Conservation (phyloP, 2,329 filamentous ascomycete species). For the Orbilia oligospora region DNA sequence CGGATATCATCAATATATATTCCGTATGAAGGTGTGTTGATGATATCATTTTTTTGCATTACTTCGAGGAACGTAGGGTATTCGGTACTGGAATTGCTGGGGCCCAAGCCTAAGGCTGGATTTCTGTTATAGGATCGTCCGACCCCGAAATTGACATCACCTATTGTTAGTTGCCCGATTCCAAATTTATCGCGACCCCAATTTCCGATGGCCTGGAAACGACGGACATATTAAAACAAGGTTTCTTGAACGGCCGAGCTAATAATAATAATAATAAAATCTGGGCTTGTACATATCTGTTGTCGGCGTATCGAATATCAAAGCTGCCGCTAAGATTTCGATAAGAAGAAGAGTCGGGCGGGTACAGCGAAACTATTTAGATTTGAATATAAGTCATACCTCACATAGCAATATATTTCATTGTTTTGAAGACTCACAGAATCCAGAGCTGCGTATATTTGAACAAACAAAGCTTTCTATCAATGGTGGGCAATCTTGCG, state of each 20-base stretch:
- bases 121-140: slow-evolving; percentile 32
- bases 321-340: slow-evolving; percentile 34
- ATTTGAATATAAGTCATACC: not conserved
- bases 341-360: slow-evolving; percentile 22
- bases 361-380: slow-evolving; percentile 22
- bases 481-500: slow-evolving; percentile 18
- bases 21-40: slow-evolving; percentile 43
- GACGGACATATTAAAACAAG: not conserved
- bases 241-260: not conserved
- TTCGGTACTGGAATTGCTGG: not conserved
- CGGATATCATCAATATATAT: slow-evolving; percentile 38
- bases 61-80: slow-evolving; percentile 48
- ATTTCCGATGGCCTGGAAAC: slow-evolving; percentile 16
- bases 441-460: slow-evolving; percentile 16
- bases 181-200: slow-evolving; percentile 41
- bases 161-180: slow-evolving; percentile 40
- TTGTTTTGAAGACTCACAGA: slow-evolving; percentile 11
- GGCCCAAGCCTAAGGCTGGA: slow-evolving; percentile 20
- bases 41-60: slow-evolving; percentile 13
- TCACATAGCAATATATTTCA: not conserved
- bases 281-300: slow-evolving; percentile 30
- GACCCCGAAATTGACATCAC: slow-evolving; percentile 40
- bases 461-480: not conserved
- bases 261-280: not conserved
- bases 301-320: slow-evolving; percentile 18